Conservation (phyloP, 2,329 filamentous ascomycete species). For the Cordyceps militaris region DNA sequence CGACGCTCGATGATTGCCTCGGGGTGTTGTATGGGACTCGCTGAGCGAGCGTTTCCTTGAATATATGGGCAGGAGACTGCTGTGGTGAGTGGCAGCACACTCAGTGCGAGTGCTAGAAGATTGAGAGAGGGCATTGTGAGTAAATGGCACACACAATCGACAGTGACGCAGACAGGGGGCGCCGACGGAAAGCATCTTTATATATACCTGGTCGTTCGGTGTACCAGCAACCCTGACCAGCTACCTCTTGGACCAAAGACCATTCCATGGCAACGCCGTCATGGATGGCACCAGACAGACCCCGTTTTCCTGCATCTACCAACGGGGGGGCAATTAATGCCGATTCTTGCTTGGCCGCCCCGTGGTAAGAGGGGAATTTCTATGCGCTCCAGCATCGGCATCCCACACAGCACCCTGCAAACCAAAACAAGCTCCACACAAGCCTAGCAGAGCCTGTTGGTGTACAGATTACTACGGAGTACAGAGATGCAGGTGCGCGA, state of each 20-base stretch:
- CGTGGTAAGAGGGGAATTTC: not conserved
- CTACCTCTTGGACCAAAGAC: not conserved
- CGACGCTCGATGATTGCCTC: constrained; percentile 7
- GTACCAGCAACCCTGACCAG: not conserved
- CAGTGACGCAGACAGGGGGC: not conserved
- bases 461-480: too few species aligned
- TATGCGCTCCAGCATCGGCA: not conserved
- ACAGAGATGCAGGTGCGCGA: not conserved
- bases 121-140: not conserved
- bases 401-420: constrained; percentile 7
- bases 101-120: constrained; percentile 8
- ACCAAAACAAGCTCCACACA: not conserved
- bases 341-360: not conserved
- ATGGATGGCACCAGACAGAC: too few species aligned
- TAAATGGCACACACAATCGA: not conserved
- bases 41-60: constrained; percentile 2
- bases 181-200: too few species aligned
- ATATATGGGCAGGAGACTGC: constrained; percentile 10
- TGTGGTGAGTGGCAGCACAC: not conserved
- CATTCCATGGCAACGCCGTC: too few species aligned
- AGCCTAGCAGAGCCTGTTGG: too few species aligned
- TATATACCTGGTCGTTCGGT: too few species aligned
- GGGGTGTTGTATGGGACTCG: constrained; percentile 3
- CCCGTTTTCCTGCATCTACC: constrained; percentile 1
- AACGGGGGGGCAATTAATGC: not conserved